These are phyloP conservation scores for Fistulinella prunicolor DNA, from an alignment of 768 basidiomycete species.

Conservation along the genomic window DNA sequence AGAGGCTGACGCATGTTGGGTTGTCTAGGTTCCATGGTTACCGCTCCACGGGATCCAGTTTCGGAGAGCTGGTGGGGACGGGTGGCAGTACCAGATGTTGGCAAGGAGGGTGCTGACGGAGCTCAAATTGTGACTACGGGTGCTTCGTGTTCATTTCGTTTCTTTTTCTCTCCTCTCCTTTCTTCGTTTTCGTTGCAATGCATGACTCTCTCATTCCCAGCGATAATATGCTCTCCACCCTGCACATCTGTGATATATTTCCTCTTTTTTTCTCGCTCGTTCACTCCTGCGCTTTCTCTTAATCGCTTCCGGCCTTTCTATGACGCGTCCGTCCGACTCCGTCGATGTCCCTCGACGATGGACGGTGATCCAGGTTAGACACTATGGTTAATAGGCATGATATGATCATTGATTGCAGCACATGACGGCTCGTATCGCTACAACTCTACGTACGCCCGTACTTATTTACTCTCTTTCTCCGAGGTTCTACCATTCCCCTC, in stretches of 20 bases:
- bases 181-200: conserved; percentile 3
- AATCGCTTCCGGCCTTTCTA: neutral
- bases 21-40: conserved; percentile 79
- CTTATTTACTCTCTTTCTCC: conserved; percentile 9
- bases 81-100: conserved; percentile 98
- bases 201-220: conserved; percentile 10
- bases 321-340: neutral
- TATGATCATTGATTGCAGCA: neutral
- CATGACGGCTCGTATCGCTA: neutral
- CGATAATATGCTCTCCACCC: conserved; percentile 23
- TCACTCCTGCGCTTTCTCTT: neutral
- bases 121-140: conserved; percentile 65
- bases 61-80: conserved; percentile 83
- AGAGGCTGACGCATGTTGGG: neutral
- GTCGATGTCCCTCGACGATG: neutral
- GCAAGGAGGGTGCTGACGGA: conserved; percentile 85
- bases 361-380: conserved; percentile 3
- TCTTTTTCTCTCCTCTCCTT: neutral
- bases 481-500: too few relatives aligned
- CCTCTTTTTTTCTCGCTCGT: neutral
- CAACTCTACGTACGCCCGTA: neutral
- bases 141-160: neutral
- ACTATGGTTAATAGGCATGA: conserved; percentile 1
- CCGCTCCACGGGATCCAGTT: conserved; percentile 96
- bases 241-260: conserved; percentile 22